Evolutionary conservation across 2,329 filamentous ascomycete species (phyloP), one percentile per base, ranked within the genome.

Genomic region (Teratosphaeria pseudoeucalypti): DNA sequence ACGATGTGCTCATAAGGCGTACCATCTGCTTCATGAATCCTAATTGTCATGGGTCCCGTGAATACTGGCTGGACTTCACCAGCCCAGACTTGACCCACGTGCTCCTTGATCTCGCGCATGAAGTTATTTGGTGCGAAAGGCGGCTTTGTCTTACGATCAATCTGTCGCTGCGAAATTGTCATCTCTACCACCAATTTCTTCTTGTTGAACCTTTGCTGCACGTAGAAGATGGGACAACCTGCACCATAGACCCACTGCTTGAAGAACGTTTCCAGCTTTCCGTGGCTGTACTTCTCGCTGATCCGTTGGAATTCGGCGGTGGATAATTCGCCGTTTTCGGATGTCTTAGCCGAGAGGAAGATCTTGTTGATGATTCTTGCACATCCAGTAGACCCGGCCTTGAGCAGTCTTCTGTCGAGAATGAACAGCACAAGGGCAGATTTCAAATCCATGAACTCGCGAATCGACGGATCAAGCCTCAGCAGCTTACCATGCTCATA

Each of bases 1-100:
- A 97, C 87, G 63, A 96, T 96, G 71, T 99, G 94, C 72, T 99
- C 94, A 70, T 99, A 99, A 2, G 94, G 94, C 0, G 94, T 97
- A 10, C 94, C 94, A 70, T 99, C 95, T 27, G 94, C 94, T 77
- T 99, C 94, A 75, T 99, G 94, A 63, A 99, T 96, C 34, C 94
- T 83, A 63, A 99, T 92, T 0, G 94, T 99, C 89, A 99, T 96
- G 0, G 94, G 92, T 0, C 94, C 94, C 0, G 91, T 94, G 68
- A 97, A 97, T 1, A 90, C 82, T n/a, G 85, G 82, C 32, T 71
- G 70, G 2, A 66, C 60, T 58, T 70, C 71, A 64, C 90, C 89
- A 16, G 90, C 77, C 57, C 85, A 82, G 14, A 85, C 86, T 16
- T 85, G 82, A 60, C 85, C 85, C 39, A 95, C 82, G 34, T 83